Evolutionary conservation across 192 early-diverging fungal genomes (phyloP).

Genomic region (Linnemannia schmuckeri): DNA sequence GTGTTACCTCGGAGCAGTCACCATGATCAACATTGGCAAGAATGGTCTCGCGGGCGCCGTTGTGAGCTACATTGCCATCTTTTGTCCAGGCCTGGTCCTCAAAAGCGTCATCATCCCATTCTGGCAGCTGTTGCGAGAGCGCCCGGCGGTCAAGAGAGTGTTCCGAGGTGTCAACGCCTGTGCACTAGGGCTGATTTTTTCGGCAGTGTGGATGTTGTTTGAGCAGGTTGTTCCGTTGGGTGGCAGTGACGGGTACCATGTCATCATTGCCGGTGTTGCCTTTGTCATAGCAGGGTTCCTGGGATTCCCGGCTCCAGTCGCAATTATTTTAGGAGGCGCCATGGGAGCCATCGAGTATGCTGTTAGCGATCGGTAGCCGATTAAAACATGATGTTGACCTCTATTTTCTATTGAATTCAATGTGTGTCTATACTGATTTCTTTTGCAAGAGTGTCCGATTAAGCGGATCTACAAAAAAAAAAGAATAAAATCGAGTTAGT

Average conservation of each 20-base stretch:
- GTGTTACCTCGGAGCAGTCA: conserved; percentile 68
- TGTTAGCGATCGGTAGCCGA: not conserved
- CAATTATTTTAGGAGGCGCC: conserved; percentile 30
- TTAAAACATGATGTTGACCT: not conserved
- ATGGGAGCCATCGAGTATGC: conserved; percentile 48
- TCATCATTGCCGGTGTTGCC: conserved; percentile 26
- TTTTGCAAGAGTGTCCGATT: not conserved
- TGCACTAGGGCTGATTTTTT: conserved; percentile 68
- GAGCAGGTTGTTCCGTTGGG: conserved; percentile 10
- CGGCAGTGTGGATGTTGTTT: conserved; percentile 69
- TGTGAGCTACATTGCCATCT: conserved; percentile 68
- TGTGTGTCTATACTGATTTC: not conserved
- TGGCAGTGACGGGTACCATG: conserved; percentile 32
- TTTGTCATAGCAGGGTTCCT: conserved; percentile 25
- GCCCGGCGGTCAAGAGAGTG: conserved; percentile 38
- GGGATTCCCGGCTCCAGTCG: conserved; percentile 15
- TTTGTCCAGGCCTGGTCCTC: conserved; percentile 68
- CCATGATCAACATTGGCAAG: conserved; percentile 46
- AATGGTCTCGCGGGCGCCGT: conserved; percentile 59
- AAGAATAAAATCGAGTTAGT: too few species aligned
- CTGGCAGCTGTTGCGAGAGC: conserved; percentile 60
- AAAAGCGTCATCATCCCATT: conserved; percentile 67
- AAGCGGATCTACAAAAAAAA: not conserved
- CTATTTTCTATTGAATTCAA: not conserved
- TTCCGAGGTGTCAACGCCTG: conserved; percentile 73